These are phyloP conservation scores for Neurospora discreta DNA, from an alignment of 495 filamentous ascomycete species.

Conservation along the genomic window DNA sequence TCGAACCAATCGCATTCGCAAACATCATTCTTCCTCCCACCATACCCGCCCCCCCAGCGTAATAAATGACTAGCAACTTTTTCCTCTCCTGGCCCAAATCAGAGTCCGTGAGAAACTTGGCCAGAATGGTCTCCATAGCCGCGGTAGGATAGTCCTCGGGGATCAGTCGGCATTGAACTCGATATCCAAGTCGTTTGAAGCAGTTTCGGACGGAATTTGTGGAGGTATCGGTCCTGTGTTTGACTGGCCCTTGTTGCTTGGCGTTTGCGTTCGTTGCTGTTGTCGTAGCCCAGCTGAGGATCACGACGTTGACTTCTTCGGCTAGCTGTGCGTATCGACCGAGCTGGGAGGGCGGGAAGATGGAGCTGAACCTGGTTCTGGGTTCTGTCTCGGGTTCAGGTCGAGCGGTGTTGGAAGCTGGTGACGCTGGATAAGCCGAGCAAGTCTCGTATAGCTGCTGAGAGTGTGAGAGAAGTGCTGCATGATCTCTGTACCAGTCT, in stretches of 20 bases:
- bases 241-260: constrained; percentile 10
- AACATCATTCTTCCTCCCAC: constrained; percentile 17
- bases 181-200: constrained; percentile 15
- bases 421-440: not conserved
- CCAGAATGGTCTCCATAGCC: constrained; percentile 16
- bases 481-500: not conserved
- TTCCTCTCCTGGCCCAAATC: not conserved
- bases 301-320: constrained; percentile 14
- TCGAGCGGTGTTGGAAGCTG: not conserved
- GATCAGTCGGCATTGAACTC: constrained; percentile 17
- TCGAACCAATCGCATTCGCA: constrained; percentile 1
- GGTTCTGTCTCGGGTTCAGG: constrained; percentile 1
- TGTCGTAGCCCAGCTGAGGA: constrained; percentile 15
- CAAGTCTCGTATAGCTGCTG: not conserved
- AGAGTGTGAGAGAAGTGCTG: not conserved
- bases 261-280: not conserved
- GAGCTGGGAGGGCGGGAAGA: not conserved
- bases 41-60: constrained; percentile 11
- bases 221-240: not conserved
- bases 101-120: constrained; percentile 8
- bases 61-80: constrained; percentile 15
- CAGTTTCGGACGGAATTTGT: constrained; percentile 10
- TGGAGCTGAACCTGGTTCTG: not conserved
- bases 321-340: not conserved
- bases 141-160: constrained; percentile 16